Base-by-base conservation (phyloP, 2,329 filamentous ascomycete species). In the Sclerotinia subarctica region DNA sequence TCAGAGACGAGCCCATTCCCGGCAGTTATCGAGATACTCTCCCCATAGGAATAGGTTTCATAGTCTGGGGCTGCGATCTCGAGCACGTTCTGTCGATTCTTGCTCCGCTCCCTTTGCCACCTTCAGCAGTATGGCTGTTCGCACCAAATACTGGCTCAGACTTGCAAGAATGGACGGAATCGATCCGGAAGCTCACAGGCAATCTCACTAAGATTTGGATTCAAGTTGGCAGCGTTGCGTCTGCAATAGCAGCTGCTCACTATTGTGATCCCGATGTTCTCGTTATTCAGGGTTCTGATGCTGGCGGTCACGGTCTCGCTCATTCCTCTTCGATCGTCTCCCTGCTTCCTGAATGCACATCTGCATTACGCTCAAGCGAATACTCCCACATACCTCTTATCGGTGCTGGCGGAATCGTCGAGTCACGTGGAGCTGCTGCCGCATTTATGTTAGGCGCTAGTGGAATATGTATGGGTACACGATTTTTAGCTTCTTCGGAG, bases 391-490 rank as follows among this genome's bases (percentile, higher is more conserved):
- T 76, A 56, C 76, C 70, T 38, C 60, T 75, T 2, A 70, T 80
- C 24, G 78, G 77, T 0, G 74, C 79, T 0, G 79, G 79, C 1
- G 79, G 79, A 0, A 78, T 81, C 54, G 69, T 74, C 13, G 78
- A 80, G 70, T 76, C 75, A 3, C 70, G 78, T 66, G 78, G 78
- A 1, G 75, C 75, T 0, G 77, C 77, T 32, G 78, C 79, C n/a
- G 76, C 76, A 0, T 59, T 78, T 35, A 71, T 71, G 8, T 70
- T 80, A 7, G 79, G 79, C 5, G 79, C 79, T 17, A 70, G 70
- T 60, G 84, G 83, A 19, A 76, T 81, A 5, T 80, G 79, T 3
- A 75, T 86, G 73, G 84, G 84, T 2, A 86, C 84, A 19, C 74
- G 82, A 19, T 84, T 84, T 49, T 77, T 86, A 0, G 80, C 82